Conservation (phyloP, 2,329 filamentous ascomycete species). For the Neoascochyta sp. region DNA sequence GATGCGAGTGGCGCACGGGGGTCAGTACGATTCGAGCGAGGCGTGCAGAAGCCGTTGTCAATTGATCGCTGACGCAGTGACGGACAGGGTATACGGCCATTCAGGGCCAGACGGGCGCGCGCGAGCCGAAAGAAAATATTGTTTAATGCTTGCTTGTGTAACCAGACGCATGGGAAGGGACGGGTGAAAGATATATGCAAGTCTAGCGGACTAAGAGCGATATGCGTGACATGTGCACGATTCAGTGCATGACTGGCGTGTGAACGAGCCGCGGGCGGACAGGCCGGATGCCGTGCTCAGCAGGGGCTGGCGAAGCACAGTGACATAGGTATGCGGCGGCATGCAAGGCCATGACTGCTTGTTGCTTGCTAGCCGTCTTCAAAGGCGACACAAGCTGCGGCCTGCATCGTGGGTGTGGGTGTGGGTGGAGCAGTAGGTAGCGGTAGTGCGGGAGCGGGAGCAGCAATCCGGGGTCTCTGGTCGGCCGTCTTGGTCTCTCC, state of each 20-base stretch:
- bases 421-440: too few species aligned
- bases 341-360: too few species aligned
- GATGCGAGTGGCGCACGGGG: constrained; percentile 30
- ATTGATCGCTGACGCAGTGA: constrained; percentile 23
- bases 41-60: constrained; percentile 29
- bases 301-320: constrained; percentile 3
- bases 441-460: too few species aligned
- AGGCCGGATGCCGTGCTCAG: constrained; percentile 14
- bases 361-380: too few species aligned
- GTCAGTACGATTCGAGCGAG: constrained; percentile 28
- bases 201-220: constrained; percentile 22
- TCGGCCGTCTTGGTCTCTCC: too few species aligned
- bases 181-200: constrained; percentile 16
- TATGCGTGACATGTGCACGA: constrained; percentile 41
- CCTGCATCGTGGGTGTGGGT: constrained; percentile 5
- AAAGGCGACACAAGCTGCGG: constrained; percentile 16
- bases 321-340: constrained; percentile 1
- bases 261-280: constrained; percentile 18
- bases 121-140: constrained; percentile 25
- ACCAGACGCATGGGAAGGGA: constrained; percentile 25
- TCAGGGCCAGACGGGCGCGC: constrained; percentile 13
- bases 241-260: constrained; percentile 29
- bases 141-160: constrained; percentile 33
- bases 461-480: constrained; percentile 6
- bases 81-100: constrained; percentile 19